Percentiles rank a stretch among this genome's conserved stretches.
Conservation (phyloP, 1,139 yeast genomes). For the Geotrichum bryndzae region DNA sequence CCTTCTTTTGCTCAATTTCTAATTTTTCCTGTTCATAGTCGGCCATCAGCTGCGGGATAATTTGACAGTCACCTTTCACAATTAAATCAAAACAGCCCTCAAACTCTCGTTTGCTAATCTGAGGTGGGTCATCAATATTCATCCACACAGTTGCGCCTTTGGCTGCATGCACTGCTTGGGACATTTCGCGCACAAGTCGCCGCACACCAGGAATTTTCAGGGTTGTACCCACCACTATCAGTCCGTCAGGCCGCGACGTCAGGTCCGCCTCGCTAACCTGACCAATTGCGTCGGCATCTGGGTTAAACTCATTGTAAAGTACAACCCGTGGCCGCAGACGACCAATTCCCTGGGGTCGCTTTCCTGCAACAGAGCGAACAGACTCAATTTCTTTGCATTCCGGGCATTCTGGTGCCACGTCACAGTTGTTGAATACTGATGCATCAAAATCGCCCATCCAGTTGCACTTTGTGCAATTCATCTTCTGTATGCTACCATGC, state of each 20-base stretch:
- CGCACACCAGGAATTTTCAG: slow-evolving; percentile 82
- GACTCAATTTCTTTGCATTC: slow-evolving; percentile 50
- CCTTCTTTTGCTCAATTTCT: slow-evolving; percentile 17
- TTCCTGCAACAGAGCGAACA: slow-evolving; percentile 53
- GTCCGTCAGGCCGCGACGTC: slow-evolving; percentile 61
- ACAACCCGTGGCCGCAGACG: slow-evolving; percentile 76
- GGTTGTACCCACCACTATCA: slow-evolving; percentile 81
- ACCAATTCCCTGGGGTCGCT: slow-evolving; percentile 71
- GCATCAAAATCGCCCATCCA: slow-evolving; percentile 43
- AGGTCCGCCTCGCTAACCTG: slow-evolving; percentile 64
- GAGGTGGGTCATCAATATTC: slow-evolving; percentile 45
- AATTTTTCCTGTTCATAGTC: slow-evolving; percentile 30
- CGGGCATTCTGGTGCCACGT: slow-evolving; percentile 46
- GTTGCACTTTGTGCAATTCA: slow-evolving; percentile 73
- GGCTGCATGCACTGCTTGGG: slow-evolving; percentile 56
- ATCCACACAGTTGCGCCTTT: slow-evolving; percentile 55
- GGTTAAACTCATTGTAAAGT: slow-evolving; percentile 79
- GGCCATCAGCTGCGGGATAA: slow-evolving; percentile 37
- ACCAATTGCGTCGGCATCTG: slow-evolving; percentile 79
- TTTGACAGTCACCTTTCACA: slow-evolving; percentile 57
- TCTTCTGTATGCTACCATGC: slow-evolving; percentile 68
- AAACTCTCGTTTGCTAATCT: slow-evolving; percentile 42
- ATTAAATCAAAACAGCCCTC: slow-evolving; percentile 50
- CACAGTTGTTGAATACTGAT: slow-evolving; percentile 30
- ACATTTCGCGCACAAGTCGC: slow-evolving; percentile 63